A percentile compares a stretch with the other conserved stretches of the same genome.
phyloP scores from a whole-genome alignment of 2,329 filamentous ascomycete genomes.

The Diaporthe sp. region DNA sequence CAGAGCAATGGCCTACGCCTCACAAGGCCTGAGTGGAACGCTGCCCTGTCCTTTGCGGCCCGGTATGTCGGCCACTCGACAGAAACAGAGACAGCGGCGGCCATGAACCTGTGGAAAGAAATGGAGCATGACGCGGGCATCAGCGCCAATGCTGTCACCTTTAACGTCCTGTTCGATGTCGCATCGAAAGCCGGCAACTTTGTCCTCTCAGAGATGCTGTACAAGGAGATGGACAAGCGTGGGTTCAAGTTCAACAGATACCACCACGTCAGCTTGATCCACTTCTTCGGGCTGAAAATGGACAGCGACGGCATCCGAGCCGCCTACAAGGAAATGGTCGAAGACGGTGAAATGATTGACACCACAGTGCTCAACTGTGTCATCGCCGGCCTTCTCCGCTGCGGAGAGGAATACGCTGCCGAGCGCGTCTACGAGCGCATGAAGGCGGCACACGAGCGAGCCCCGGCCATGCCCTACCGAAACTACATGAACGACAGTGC shows the following conservation, averaged over 20 bases:
- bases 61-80: conserved; percentile 74
- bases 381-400: conserved; percentile 81
- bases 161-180: conserved; percentile 92
- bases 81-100: conserved; percentile 72
- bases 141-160: conserved; percentile 80
- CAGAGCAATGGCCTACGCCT: conserved; percentile 79
- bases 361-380: conserved; percentile 89
- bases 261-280: conserved; percentile 85
- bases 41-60: conserved; percentile 82
- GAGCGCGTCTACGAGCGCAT: conserved; percentile 87
- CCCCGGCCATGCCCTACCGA: conserved; percentile 55
- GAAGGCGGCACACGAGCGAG: conserved; percentile 70
- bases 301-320: conserved; percentile 81
- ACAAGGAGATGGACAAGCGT: conserved; percentile 82
- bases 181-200: conserved; percentile 90
- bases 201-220: conserved; percentile 84
- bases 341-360: conserved; percentile 88
- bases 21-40: conserved; percentile 81
- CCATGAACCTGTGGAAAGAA: conserved; percentile 84
- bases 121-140: conserved; percentile 84
- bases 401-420: conserved; percentile 81
- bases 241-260: conserved; percentile 79
- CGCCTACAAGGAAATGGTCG: conserved; percentile 86
- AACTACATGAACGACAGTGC: conserved; percentile 62
- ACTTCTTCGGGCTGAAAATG: conserved; percentile 81